Evolutionary conservation across 805 yeast species (phyloP).

Genomic region (Ogataea minuta): DNA sequence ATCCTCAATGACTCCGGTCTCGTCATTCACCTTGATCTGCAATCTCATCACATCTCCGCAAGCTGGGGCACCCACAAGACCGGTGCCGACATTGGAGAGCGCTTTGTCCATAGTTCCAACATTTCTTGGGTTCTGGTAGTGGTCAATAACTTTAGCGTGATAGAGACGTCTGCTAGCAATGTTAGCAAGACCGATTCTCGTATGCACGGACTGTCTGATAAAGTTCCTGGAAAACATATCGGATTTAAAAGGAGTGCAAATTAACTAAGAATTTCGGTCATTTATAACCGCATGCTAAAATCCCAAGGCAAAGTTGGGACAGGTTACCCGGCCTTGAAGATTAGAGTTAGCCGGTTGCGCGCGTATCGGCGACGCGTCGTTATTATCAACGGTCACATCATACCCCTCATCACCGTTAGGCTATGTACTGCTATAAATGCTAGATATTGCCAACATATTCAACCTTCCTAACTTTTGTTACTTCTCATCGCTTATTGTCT

Average conservation of each 20-base stretch:
- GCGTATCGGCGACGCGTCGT: background rate
- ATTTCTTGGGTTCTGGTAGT: slow-evolving; percentile 94
- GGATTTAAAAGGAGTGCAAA: background rate
- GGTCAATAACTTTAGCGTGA: slow-evolving; percentile 93
- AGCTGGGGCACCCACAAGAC: slow-evolving; percentile 98
- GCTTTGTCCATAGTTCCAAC: slow-evolving; percentile 89
- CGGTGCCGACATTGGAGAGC: slow-evolving; percentile 82
- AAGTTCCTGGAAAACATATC: slow-evolving; percentile 24
- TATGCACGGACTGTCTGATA: slow-evolving; percentile 12
- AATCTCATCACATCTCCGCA: slow-evolving; percentile 99
- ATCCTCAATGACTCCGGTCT: slow-evolving; percentile 86
- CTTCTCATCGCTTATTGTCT: background rate
- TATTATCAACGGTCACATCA: background rate
- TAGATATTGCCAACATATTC: background rate
- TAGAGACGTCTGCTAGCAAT: slow-evolving; percentile 42
- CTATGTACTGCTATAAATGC: slow-evolving; percentile 1
- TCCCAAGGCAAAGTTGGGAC: background rate
- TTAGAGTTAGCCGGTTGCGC: slow-evolving; percentile 4
- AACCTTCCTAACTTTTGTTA: background rate
- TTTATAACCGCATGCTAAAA: background rate
- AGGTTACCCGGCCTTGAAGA: slow-evolving; percentile 5
- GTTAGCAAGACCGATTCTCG: slow-evolving; percentile 13
- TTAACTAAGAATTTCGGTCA: slow-evolving; percentile 3
- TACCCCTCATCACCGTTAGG: slow-evolving; percentile 8
- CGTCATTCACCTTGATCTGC: slow-evolving; percentile 90